phyloP scores from a whole-genome alignment of 1,284 basidiomycete genomes.

The Xerocomus nothofagi region DNA sequence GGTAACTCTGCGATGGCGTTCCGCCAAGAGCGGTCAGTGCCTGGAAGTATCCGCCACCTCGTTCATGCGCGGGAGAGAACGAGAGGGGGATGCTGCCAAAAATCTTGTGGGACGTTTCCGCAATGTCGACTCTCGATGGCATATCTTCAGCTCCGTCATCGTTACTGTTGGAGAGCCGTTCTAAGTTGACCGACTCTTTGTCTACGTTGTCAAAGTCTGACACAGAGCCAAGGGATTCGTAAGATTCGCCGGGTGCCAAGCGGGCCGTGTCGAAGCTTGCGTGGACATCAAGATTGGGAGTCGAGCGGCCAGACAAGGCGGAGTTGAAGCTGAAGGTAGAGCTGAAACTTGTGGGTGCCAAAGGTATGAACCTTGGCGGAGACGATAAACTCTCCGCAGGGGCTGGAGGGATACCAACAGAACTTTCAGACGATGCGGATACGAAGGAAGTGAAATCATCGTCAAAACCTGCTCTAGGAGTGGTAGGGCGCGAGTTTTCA shows the following conservation, averaged over 20 bases:
- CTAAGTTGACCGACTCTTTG: slow-evolving; percentile 20
- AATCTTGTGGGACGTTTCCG: slow-evolving; percentile 51
- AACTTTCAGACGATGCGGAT: slow-evolving; percentile 45
- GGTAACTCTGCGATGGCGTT: background rate
- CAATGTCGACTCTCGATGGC: slow-evolving; percentile 53
- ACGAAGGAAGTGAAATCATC: slow-evolving; percentile 78
- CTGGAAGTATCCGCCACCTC: slow-evolving; percentile 4
- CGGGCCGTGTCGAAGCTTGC: slow-evolving; percentile 14
- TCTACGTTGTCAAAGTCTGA: slow-evolving; percentile 45
- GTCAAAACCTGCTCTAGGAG: slow-evolving; percentile 54
- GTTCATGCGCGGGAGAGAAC: slow-evolving; percentile 21
- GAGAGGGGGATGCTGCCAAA: slow-evolving; percentile 42
- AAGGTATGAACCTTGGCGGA: slow-evolving; percentile 6
- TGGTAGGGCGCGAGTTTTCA: slow-evolving; percentile 21
- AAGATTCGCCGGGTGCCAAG: slow-evolving; percentile 35
- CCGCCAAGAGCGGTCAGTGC: background rate
- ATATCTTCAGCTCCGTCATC: slow-evolving; percentile 40
- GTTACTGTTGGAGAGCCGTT: slow-evolving; percentile 19
- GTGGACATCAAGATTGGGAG: slow-evolving; percentile 25
- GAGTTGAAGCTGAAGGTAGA: slow-evolving; percentile 29
- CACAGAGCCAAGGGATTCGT: slow-evolving; percentile 50
- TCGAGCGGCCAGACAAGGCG: slow-evolving; percentile 21
- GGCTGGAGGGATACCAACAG: background rate
- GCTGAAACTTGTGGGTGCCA: slow-evolving; percentile 19
- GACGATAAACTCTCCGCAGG: slow-evolving; percentile 13